These are phyloP conservation scores for Neurospora sublineolata DNA, from an alignment of 495 filamentous ascomycete genomes.

Conservation along the genomic window DNA sequence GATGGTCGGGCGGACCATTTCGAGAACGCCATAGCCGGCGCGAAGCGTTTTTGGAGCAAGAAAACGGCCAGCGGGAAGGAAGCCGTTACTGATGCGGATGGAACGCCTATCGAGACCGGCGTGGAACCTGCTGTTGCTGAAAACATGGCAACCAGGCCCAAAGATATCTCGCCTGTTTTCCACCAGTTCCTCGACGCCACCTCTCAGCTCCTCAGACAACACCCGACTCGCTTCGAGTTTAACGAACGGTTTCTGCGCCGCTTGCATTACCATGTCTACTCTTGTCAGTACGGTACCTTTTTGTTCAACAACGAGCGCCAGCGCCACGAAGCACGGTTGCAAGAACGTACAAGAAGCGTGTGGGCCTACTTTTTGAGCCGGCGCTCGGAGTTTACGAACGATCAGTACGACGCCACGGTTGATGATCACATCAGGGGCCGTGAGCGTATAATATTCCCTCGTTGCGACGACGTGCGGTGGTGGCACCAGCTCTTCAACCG, in stretches of 20 bases:
- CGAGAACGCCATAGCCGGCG: slow-evolving; percentile 76
- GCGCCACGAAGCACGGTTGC: slow-evolving; percentile 59
- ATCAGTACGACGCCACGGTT: slow-evolving; percentile 60
- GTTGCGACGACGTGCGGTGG: slow-evolving; percentile 59
- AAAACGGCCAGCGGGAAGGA: slow-evolving; percentile 58
- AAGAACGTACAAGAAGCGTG: slow-evolving; percentile 70
- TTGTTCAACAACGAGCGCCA: slow-evolving; percentile 91
- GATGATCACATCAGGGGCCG: slow-evolving; percentile 67
- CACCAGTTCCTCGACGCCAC: slow-evolving; percentile 96
- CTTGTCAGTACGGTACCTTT: slow-evolving; percentile 95
- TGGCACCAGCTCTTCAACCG: slow-evolving; percentile 85
- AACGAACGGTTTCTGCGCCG: slow-evolving; percentile 90
- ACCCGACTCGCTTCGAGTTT: slow-evolving; percentile 90
- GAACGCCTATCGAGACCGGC: background rate
- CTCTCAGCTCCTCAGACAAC: slow-evolving; percentile 78
- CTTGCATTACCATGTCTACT: slow-evolving; percentile 86
- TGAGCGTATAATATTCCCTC: slow-evolving; percentile 77
- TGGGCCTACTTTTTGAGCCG: slow-evolving; percentile 91
- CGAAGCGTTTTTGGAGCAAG: slow-evolving; percentile 81
- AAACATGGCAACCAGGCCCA: slow-evolving; percentile 42
- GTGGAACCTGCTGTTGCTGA: slow-evolving; percentile 31
- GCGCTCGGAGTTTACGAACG: slow-evolving; percentile 67
- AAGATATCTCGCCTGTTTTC: slow-evolving; percentile 92
- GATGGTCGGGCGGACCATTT: slow-evolving; percentile 61
- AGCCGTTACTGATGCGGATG: slow-evolving; percentile 40